A percentile compares a stretch with the other conserved stretches of the same genome.
Evolutionary conservation across 176 grass and related monocot genomes (phyloP).

Genomic region (Carex myosuroides): DNA sequence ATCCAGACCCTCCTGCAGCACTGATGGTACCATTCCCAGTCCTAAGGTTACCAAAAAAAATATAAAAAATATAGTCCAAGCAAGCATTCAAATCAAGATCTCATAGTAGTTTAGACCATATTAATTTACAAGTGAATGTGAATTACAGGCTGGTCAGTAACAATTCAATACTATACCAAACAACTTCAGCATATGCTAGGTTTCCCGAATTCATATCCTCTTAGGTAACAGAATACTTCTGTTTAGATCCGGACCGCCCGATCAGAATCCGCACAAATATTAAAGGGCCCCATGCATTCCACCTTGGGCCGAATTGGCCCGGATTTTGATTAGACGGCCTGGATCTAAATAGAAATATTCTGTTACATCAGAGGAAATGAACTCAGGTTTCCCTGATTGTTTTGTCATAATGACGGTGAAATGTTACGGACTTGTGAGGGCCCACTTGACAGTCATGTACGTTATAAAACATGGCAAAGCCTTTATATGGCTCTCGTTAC

Average conservation of each 20-base stretch:
- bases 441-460: not conserved
- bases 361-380: too few species aligned
- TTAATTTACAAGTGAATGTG: not conserved
- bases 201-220: not conserved
- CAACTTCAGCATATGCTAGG: not conserved
- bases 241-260: too few species aligned
- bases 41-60: slow-evolving; percentile 33
- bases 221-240: too few species aligned
- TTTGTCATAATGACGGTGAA: not conserved
- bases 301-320: too few species aligned
- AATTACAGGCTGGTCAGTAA: not conserved
- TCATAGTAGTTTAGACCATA: not conserved
- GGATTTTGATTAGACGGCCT: too few species aligned
- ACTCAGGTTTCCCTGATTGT: too few species aligned
- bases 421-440: not conserved
- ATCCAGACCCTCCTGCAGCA: slow-evolving; percentile 88
- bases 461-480: not conserved
- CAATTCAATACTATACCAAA: not conserved
- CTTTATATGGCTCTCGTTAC: not conserved
- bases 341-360: too few species aligned
- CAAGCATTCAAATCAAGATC: not conserved
- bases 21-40: slow-evolving; percentile 93
- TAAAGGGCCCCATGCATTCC: too few species aligned
- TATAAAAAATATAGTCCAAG: not conserved
- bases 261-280: too few species aligned